Base-by-base conservation (phyloP, 225 moss, liverwort and hornwort species). In the Bryum argenteum region DNA sequence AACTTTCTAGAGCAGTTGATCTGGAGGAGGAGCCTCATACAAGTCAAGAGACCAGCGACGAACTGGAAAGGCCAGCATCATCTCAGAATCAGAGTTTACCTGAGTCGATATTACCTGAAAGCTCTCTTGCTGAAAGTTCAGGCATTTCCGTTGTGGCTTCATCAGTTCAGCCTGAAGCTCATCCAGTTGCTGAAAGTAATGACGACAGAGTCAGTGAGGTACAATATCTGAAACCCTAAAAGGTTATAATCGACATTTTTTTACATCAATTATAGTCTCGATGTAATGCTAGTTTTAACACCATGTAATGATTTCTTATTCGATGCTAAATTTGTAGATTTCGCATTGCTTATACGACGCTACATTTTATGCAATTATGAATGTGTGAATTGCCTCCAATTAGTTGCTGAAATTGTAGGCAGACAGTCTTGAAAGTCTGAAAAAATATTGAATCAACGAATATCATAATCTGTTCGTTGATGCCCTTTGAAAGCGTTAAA, bases 171-270 rank as follows among this genome's bases (percentile, higher is more conserved):
- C 60, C 79, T 68, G 82, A 73, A 58, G 63, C 56, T 55, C 77
- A 79, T 73, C 66, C 72, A 65, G 72, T 72, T 11, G 62, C 74
- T 21, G 81, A 68, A 53, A 72, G 28, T 10, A 62, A 62, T 61
- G 52, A 71, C 54, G 69, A 54, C 26, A 75, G 44, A 58, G 75
- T 38, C 26, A 75, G 44, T 64, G 82, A 82, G 82, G 88, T 88
- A 75, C 38, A 28, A 66, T 51, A 16, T 23, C 24, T 58, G 42
- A 47, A 63, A 75, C 28, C 33, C 3, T 4, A 8, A 33, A 33
- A n/a, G n/a, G n/a, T n/a, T n/a, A 33, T 33, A 2, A 28, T 28
- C 33, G 33, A 33, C 33, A 33, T 6, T 33, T 33, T 33, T 33
- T 33, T 4, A 33, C 33, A 26, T 26, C 4, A 26, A 26, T 26